A percentile compares a stretch with the other conserved stretches of the same genome.
Evolutionary conservation across 345 rosid genomes (phyloP).

Genomic region (Clarkia xantiana): DNA sequence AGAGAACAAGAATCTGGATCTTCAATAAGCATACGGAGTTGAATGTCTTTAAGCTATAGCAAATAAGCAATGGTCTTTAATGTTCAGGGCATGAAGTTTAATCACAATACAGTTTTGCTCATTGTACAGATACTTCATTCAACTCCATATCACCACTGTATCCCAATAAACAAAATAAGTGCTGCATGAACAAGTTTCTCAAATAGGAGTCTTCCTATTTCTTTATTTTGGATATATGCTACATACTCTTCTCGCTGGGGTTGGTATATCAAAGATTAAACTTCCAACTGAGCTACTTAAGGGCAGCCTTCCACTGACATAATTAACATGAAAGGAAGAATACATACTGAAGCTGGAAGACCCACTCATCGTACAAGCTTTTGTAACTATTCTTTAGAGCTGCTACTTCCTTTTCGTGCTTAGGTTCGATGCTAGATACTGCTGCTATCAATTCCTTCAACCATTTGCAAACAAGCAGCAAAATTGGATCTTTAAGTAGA

Average conservation of each 20-base stretch:
- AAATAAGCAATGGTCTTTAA: too few species aligned
- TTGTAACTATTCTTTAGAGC: conserved; percentile 44
- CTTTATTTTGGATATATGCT: too few species aligned
- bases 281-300: not conserved
- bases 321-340: not conserved
- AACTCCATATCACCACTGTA: too few species aligned
- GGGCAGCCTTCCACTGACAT: not conserved
- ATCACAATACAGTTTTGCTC: too few species aligned
- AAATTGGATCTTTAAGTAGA: not conserved
- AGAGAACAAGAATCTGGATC: not conserved
- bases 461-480: conserved; percentile 1
- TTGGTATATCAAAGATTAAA: not conserved
- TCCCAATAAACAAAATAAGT: too few species aligned
- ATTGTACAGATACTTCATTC: too few species aligned
- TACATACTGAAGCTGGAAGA: conserved; percentile 49
- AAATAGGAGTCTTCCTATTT: too few species aligned
- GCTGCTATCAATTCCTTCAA: conserved; percentile 61
- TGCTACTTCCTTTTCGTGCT: conserved; percentile 47
- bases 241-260: too few species aligned
- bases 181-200: too few species aligned
- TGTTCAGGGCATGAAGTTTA: too few species aligned
- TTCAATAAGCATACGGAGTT: not conserved
- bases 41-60: too few species aligned
- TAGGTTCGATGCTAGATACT: conserved; percentile 33
- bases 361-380: conserved; percentile 57